Evolutionary conservation across 1,139 yeast species (phyloP).

Genomic region (Candida freyschussii): DNA sequence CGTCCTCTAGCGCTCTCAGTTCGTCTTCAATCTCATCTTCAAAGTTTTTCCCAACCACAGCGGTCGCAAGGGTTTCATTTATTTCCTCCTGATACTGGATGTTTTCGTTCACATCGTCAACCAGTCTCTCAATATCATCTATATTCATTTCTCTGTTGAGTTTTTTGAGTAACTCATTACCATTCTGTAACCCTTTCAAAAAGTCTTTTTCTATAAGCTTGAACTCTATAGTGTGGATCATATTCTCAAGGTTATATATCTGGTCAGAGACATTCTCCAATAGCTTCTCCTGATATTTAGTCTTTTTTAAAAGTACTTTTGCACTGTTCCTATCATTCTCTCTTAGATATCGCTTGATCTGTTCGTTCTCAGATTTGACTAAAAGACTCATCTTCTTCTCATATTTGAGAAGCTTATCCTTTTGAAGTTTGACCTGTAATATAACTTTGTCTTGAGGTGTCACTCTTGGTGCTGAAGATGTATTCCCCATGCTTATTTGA

Average conservation of each 20-base stretch:
- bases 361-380: slow-evolving; percentile 34
- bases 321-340: slow-evolving; percentile 37
- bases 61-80: slow-evolving; percentile 42
- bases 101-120: slow-evolving; percentile 86
- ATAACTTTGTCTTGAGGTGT: slow-evolving; percentile 84
- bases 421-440: slow-evolving; percentile 77
- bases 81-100: slow-evolving; percentile 69
- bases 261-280: slow-evolving; percentile 71
- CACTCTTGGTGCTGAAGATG: slow-evolving; percentile 45
- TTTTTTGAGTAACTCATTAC: slow-evolving; percentile 67
- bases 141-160: slow-evolving; percentile 74
- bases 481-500: slow-evolving; percentile 43
- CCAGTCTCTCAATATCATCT: slow-evolving; percentile 71
- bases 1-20: slow-evolving; percentile 36
- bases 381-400: slow-evolving; percentile 57
- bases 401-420: slow-evolving; percentile 78
- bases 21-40: slow-evolving; percentile 57
- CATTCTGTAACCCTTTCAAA: slow-evolving; percentile 70
- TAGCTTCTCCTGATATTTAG: slow-evolving; percentile 74
- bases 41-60: slow-evolving; percentile 39
- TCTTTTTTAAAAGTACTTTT: slow-evolving; percentile 64
- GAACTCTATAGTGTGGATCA: slow-evolving; percentile 77
- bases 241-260: slow-evolving; percentile 66
- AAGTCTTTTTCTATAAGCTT: slow-evolving; percentile 86
- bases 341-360: slow-evolving; percentile 27